Evolutionary conservation across 139 green algal genomes (phyloP), one percentile per base, ranked within the genome.

Genomic region (Chlamydomonas schloesseri): DNA sequence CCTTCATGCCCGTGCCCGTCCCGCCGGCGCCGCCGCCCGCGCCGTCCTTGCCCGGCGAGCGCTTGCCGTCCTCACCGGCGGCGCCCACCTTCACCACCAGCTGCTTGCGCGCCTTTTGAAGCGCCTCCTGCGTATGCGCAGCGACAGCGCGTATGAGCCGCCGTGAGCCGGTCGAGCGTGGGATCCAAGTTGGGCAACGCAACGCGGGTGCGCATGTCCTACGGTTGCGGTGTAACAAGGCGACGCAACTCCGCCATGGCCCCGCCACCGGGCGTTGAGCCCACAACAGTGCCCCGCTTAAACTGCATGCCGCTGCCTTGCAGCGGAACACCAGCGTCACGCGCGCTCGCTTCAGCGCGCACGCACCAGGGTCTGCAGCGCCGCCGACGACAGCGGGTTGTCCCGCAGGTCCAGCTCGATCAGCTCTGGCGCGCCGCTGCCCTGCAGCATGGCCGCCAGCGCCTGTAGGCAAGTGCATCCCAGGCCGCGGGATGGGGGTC

Each of bases 381-480:
- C 91, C 23, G 68, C 57, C 20, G 78, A 50, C 20, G 86, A 84
- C 14, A 95, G 71, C 1, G 83, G 87, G 83, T 95, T 96, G 50
- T 90, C 93, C 15, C 88, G 65, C 76, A 95, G 71, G 85, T 95
- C 89, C 15, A 96, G 89, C 28, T 91, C 89, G n/a, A 96, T 94
- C 1, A 96, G 82, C 53, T 92, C 92, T 28, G 90, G 84, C 1
- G 88, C 91, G 0, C 84, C 89, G 23, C 84, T 87, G 9, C 47
- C 53, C 0, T n/a, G 53, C 29, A 96, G 87, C 31, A 87, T 82
- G 8, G 69, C 67, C 14, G 86, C 90, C 0, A 96, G 82, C 9
- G 87, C 89, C 87, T 90, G 78, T 47, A 36, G 34, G 14, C n/a
- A 33, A n/a, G n/a, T n/a, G n/a, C n/a, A n/a, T n/a, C n/a, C n/a